Conservation (phyloP, 176 grass and related monocot genomes). For the Tillandsia leiboldiana region DNA sequence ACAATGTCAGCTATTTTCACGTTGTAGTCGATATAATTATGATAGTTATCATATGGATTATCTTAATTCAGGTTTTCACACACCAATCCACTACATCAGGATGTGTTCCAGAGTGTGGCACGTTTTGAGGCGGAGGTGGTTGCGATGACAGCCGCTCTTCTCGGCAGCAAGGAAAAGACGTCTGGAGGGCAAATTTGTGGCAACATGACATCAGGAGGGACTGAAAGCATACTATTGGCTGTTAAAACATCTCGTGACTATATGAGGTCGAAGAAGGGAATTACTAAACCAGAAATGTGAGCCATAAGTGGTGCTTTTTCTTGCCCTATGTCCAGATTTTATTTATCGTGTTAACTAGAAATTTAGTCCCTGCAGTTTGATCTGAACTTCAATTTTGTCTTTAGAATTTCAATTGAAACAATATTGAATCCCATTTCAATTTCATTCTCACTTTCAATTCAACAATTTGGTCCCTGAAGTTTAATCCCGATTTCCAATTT, state of each 20-base stretch:
- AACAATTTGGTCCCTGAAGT: too few relatives aligned
- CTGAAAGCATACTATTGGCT: constrained; percentile 93
- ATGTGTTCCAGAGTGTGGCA: constrained; percentile 87
- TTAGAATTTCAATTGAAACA: too few relatives aligned
- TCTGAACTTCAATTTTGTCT: too few relatives aligned
- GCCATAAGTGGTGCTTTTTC: constrained; percentile 26
- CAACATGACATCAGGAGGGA: constrained; percentile 97
- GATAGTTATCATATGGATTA: neutral
- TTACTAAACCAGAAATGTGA: constrained; percentile 94
- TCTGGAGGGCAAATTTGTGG: constrained; percentile 91
- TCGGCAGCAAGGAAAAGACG: constrained; percentile 73
- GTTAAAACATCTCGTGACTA: constrained; percentile 92
- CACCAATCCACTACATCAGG: constrained; percentile 90
- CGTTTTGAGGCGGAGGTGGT: constrained; percentile 83
- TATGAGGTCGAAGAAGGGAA: constrained; percentile 83
- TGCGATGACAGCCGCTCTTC: constrained; percentile 87
- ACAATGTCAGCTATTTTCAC: neutral
- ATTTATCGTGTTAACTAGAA: neutral
- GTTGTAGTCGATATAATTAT: neutral
- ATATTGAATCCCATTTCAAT: too few relatives aligned
- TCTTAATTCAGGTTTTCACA: constrained; percentile 77
- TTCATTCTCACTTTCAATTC: too few relatives aligned
- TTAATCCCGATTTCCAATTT: too few relatives aligned
- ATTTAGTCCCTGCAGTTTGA: neutral
- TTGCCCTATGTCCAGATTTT: neutral